Percentiles rank a stretch among this genome's conserved stretches.
These are phyloP conservation scores for Trametes meyenii DNA, from an alignment of 768 basidiomycete genomes.

Conservation along the genomic window DNA sequence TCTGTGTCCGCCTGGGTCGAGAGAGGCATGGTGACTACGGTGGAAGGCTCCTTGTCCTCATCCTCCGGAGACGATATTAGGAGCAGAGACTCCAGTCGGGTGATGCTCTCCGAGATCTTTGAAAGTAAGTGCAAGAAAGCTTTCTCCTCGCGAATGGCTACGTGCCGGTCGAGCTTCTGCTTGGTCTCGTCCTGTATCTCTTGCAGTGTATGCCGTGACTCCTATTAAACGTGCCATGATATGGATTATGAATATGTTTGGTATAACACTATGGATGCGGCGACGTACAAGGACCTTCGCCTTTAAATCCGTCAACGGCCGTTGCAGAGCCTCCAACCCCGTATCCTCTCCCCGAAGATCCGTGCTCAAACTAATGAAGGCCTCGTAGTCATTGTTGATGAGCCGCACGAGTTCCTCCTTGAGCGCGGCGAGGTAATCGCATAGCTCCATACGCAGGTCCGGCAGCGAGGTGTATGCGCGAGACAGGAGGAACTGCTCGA, in stretches of 20 bases:
- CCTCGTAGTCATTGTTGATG: constrained; percentile 98
- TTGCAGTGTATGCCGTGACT: constrained; percentile 64
- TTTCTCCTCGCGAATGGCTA: constrained; percentile 84
- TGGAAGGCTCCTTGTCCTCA: constrained; percentile 41
- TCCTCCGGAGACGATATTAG: constrained; percentile 61
- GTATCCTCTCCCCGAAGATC: constrained; percentile 86
- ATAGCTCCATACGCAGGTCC: constrained; percentile 84
- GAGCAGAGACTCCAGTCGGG: constrained; percentile 85
- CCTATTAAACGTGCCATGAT: constrained; percentile 40
- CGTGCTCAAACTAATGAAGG: constrained; percentile 94
- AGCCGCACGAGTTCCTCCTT: constrained; percentile 94
- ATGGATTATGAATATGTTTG: not conserved
- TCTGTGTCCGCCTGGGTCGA: constrained; percentile 39
- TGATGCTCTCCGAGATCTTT: constrained; percentile 90
- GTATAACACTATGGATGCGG: not conserved
- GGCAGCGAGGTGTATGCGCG: constrained; percentile 83
- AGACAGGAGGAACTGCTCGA: constrained; percentile 87
- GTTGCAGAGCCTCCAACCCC: constrained; percentile 66
- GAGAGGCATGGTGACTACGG: constrained; percentile 39
- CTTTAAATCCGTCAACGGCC: constrained; percentile 66
- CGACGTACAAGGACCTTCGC: constrained; percentile 68
- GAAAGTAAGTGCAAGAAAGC: constrained; percentile 84
- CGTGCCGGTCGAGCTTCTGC: constrained; percentile 73
- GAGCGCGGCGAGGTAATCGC: constrained; percentile 79
- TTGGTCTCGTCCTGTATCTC: constrained; percentile 74